Conservation (phyloP, 2,329 filamentous ascomycete genomes). For the Paecilomyces niveus region DNA sequence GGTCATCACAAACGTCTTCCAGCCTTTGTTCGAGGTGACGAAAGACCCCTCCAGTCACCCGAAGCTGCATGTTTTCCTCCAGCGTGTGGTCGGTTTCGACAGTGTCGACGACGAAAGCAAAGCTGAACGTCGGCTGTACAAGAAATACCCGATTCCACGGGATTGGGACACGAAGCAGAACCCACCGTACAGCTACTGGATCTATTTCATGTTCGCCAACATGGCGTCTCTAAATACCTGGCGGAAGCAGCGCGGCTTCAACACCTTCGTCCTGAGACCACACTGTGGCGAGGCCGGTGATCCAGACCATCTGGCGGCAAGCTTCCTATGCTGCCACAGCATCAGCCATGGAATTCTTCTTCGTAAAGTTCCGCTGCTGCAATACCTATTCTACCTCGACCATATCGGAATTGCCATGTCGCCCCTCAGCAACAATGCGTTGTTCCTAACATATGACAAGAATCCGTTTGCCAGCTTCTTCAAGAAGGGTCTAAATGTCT, state of each 20-base stretch:
- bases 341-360: conserved; percentile 92
- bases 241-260: conserved; percentile 87
- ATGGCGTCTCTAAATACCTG: conserved; percentile 86
- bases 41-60: conserved; percentile 78
- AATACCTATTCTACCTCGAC: conserved; percentile 97
- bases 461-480: conserved; percentile 97
- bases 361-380: conserved; percentile 86
- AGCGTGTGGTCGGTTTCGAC: conserved; percentile 93
- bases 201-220: conserved; percentile 95
- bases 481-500: conserved; percentile 88
- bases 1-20: conserved; percentile 83
- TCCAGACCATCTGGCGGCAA: conserved; percentile 89
- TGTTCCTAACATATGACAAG: conserved; percentile 93
- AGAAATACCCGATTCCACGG: conserved; percentile 86
- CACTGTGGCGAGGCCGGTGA: conserved; percentile 97
- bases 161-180: conserved; percentile 91
- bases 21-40: conserved; percentile 90
- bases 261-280: conserved; percentile 85
- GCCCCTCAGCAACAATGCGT: conserved; percentile 93
- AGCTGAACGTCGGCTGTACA: conserved; percentile 84
- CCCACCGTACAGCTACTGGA: conserved; percentile 97
- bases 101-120: conserved; percentile 99
- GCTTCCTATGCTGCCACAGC: conserved; percentile 86
- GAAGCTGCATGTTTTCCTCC: conserved; percentile 89
- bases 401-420: conserved; percentile 99